Evolutionary conservation across 2,329 filamentous ascomycete species (phyloP).

Genomic region (Niveomyces coronatus): DNA sequence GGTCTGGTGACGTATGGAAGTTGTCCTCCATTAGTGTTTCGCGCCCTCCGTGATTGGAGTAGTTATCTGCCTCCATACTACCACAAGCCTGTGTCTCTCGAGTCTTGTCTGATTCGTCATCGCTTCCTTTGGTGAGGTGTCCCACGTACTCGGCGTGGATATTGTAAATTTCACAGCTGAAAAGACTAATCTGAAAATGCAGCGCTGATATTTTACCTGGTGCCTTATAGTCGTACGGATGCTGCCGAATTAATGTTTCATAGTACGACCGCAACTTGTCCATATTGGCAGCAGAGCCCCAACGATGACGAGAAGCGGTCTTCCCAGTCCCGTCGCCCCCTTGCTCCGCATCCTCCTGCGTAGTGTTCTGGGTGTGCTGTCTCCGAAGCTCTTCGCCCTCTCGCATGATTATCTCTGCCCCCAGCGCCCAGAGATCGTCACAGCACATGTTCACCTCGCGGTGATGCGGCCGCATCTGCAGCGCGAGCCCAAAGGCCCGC

Average conservation of each 20-base stretch:
- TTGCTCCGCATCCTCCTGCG: conserved; percentile 6
- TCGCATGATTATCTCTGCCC: conserved; percentile 73
- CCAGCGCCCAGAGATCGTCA: conserved; percentile 68
- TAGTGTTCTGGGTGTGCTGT: neutral
- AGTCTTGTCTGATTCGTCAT: too few species aligned
- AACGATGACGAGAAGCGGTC: conserved; percentile 17
- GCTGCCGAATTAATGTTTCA: conserved; percentile 64
- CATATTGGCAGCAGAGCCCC: conserved; percentile 37
- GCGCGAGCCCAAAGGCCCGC: conserved; percentile 63
- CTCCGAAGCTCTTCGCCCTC: conserved; percentile 30
- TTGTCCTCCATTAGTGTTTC: conserved; percentile 7
- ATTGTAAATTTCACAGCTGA: conserved; percentile 72
- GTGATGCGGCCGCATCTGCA: conserved; percentile 38
- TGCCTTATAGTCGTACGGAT: conserved; percentile 56
- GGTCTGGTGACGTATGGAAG: conserved; percentile 11
- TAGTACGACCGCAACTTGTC: conserved; percentile 51
- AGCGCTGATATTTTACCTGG: conserved; percentile 52
- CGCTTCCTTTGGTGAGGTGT: neutral
- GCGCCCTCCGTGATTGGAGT: neutral
- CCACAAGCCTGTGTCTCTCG: too few species aligned
- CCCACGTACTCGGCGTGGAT: conserved; percentile 48
- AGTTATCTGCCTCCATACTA: neutral
- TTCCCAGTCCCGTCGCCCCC: neutral
- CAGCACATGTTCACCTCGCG: conserved; percentile 55
- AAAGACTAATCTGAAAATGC: conserved; percentile 74